These are phyloP conservation scores for Globisporangium paroecandrum DNA, from an alignment of 352 stramenopile species.

Conservation along the genomic window DNA sequence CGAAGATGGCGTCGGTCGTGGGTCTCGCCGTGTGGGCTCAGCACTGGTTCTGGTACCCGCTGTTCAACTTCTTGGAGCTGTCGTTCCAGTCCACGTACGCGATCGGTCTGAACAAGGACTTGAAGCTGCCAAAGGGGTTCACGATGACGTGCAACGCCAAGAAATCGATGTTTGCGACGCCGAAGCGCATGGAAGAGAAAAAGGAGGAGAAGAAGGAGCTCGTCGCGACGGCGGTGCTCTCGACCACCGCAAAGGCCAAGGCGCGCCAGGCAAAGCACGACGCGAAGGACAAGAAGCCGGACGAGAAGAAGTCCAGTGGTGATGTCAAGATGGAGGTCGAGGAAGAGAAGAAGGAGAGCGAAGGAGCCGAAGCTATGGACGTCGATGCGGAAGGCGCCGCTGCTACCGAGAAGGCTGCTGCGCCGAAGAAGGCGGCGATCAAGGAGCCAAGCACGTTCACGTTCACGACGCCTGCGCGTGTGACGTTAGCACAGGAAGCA, in stretches of 20 bases:
- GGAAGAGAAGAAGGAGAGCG: conserved; percentile 50
- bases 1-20: conserved; percentile 96
- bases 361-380: conserved; percentile 63
- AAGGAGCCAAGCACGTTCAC: conserved; percentile 93
- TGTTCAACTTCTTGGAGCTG: conserved; percentile 98
- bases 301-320: conserved; percentile 22
- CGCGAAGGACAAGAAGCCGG: conserved; percentile 73
- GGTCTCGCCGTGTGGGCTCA: conserved; percentile 97
- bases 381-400: conserved; percentile 51
- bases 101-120: conserved; percentile 97
- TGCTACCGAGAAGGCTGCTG: conserved; percentile 36
- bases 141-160: conserved; percentile 91
- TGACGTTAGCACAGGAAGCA: conserved; percentile 91
- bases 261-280: conserved; percentile 92
- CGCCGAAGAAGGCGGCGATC: conserved; percentile 43
- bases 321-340: conserved; percentile 52
- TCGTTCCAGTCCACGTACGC: conserved; percentile 95
- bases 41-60: conserved; percentile 99
- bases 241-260: conserved; percentile 96
- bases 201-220: conserved; percentile 99
- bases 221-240: conserved; percentile 96
- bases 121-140: conserved; percentile 97
- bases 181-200: conserved; percentile 97
- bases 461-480: conserved; percentile 91
- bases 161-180: conserved; percentile 96